phyloP scores from a whole-genome alignment of 345 rosid species.

The Arabidopsis arenosa region DNA sequence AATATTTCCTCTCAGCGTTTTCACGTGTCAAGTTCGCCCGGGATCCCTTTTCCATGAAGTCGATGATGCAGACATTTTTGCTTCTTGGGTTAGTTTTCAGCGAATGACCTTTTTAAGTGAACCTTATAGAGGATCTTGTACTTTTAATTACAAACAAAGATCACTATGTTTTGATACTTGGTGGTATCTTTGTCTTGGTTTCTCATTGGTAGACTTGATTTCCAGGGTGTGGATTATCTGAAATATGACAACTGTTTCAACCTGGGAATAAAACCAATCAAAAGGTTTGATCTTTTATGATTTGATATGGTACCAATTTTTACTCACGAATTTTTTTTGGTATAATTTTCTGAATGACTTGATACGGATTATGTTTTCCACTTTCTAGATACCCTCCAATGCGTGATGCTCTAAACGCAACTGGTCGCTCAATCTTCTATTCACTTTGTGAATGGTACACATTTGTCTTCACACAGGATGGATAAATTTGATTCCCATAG shows the following conservation, averaged over 20 bases:
- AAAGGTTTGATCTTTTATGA: constrained; percentile 58
- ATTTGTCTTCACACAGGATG: constrained; percentile 11
- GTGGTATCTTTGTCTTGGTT: constrained; percentile 14
- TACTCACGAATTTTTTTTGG: not conserved
- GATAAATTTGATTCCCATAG: not conserved
- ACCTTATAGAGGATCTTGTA: constrained; percentile 12
- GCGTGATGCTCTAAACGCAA: constrained; percentile 83
- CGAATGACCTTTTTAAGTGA: constrained; percentile 13
- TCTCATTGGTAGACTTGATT: constrained; percentile 31
- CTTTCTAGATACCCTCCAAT: constrained; percentile 89
- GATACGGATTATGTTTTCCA: constrained; percentile 43
- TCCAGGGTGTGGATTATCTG: constrained; percentile 91
- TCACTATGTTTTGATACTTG: not conserved
- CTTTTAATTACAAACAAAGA: not conserved
- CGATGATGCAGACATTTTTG: constrained; percentile 81
- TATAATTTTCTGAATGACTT: constrained; percentile 17
- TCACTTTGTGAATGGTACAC: constrained; percentile 94
- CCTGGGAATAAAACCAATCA: constrained; percentile 72
- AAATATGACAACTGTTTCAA: constrained; percentile 97
- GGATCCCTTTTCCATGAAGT: constrained; percentile 92
- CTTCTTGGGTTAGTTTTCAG: constrained; percentile 85
- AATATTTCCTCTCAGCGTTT: constrained; percentile 51
- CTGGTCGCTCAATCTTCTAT: constrained; percentile 75
- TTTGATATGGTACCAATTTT: constrained; percentile 6
- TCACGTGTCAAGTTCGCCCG: constrained; percentile 94